These are phyloP conservation scores for Penicillium sp. DNA, from an alignment of 2,329 filamentous ascomycete genomes.

Conservation along the genomic window DNA sequence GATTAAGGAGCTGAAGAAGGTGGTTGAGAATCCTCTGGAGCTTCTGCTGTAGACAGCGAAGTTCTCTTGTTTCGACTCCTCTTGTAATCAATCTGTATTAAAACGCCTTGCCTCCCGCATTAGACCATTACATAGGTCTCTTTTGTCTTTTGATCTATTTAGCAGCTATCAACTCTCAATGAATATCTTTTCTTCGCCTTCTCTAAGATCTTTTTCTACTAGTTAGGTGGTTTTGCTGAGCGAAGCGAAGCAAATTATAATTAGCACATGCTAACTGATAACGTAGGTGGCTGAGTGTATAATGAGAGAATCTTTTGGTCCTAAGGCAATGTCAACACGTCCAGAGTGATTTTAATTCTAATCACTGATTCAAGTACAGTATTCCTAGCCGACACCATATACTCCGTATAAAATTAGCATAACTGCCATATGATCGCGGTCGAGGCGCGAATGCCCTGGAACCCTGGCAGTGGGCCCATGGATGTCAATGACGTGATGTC, in stretches of 20 bases:
- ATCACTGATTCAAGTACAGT: not conserved
- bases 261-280: no score
- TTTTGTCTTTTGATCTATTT: slow-evolving; percentile 30
- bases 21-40: slow-evolving; percentile 94
- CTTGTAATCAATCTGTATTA: slow-evolving; percentile 41
- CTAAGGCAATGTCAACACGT: no score
- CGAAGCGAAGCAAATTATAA: no score
- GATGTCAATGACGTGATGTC: slow-evolving; percentile 37
- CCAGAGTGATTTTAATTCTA: no score
- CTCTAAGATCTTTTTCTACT: not conserved
- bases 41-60: slow-evolving; percentile 68
- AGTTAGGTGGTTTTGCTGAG: no score
- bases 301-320: not conserved
- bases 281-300: slow-evolving; percentile 14
- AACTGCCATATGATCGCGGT: not conserved
- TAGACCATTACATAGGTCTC: slow-evolving; percentile 27
- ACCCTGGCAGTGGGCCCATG: slow-evolving; percentile 13
- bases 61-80: slow-evolving; percentile 4
- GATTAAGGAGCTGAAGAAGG: slow-evolving; percentile 95
- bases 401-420: not conserved
- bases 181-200: slow-evolving; percentile 23
- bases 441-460: not conserved
- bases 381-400: not conserved
- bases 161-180: slow-evolving; percentile 32
- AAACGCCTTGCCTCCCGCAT: slow-evolving; percentile 28